A percentile compares a stretch with the other conserved stretches of the same genome.
phyloP scores from a whole-genome alignment of 306 rosid species.

The Psophocarpus tetragonolobus region DNA sequence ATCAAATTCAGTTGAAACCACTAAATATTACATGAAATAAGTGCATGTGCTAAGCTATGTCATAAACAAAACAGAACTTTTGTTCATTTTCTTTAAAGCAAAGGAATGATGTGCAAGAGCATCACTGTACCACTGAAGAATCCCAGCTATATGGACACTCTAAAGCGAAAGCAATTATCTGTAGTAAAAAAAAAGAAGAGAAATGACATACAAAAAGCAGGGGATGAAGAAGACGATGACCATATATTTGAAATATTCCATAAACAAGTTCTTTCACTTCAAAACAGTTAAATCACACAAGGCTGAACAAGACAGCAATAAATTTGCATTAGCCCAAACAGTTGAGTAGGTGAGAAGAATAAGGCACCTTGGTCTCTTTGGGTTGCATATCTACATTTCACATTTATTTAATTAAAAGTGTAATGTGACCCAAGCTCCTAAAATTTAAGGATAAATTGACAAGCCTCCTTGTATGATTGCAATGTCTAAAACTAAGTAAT shows the following conservation, averaged over 20 bases:
- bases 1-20: too few species aligned
- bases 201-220: too few species aligned
- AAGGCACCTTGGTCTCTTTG: not conserved
- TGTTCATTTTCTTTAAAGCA: too few species aligned
- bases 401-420: not conserved
- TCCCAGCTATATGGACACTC: too few species aligned
- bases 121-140: too few species aligned
- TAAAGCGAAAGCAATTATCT: too few species aligned
- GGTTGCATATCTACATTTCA: not conserved
- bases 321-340: not conserved
- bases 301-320: conserved; percentile 38
- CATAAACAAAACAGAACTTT: too few species aligned
- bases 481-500: not conserved
- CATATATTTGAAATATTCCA: conserved; percentile 42
- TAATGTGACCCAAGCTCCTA: not conserved
- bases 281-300: conserved; percentile 46
- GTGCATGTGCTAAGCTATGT: too few species aligned
- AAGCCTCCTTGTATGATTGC: conserved; percentile 19
- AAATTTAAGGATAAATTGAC: not conserved
- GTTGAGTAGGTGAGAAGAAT: not conserved
- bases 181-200: too few species aligned
- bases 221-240: not conserved
- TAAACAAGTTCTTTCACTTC: conserved; percentile 36
- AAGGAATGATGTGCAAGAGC: too few species aligned
- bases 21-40: too few species aligned